Evolutionary conservation across 352 stramenopile species (phyloP), one percentile per base, ranked within the genome.

Genomic region (Globisporangium parvum): DNA sequence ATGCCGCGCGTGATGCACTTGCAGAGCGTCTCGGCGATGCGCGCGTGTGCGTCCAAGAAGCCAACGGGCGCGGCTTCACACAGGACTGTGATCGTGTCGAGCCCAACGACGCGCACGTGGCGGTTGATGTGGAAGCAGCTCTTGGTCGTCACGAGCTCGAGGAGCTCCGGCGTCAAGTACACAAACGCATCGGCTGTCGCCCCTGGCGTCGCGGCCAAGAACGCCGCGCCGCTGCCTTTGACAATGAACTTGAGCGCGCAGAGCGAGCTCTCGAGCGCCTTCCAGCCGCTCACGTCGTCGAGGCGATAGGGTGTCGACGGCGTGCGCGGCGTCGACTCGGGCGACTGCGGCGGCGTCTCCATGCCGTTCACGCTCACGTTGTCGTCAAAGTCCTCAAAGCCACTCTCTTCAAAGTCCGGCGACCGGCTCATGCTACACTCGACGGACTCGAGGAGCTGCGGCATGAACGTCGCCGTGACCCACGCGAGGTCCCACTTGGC

Each of bases 221-320:
- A 95, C 4, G 48, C 68, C 18, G 71, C 69, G 17, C 93, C 79
- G 23, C 85, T 94, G 24, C 80, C 85, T 31, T 88, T 77, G 18
- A 96, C 71, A 17, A 94, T 76, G 63, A 78, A 91, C 59, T 96
- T 94, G 56, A 96, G 66, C 18, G 85, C 87, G 57, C 85, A 81
- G 3, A 96, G 60, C 8, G 77, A 96, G n/a, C 90, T 98, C 69
- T 98, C 95, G 6, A 98, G 76, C 2, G 91, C 87, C 65, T 98
- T 97, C 94, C 95, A 99, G 31, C 96, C 95, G 49, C 91, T 98
- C 4, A 97, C 98, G 63, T 99, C 95, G 61, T 99, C 95, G 51
- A 98, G 74, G 17, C 88, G 66, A 47, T 91, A 85, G 59, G 75
- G 91, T 47, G 72, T 93, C 55, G 68, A 93, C 10, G 77, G 84